Evolutionary conservation across 345 rosid species (phyloP), one percentile per base, ranked within the genome.

Genomic region (Aquilaria malaccensis): DNA sequence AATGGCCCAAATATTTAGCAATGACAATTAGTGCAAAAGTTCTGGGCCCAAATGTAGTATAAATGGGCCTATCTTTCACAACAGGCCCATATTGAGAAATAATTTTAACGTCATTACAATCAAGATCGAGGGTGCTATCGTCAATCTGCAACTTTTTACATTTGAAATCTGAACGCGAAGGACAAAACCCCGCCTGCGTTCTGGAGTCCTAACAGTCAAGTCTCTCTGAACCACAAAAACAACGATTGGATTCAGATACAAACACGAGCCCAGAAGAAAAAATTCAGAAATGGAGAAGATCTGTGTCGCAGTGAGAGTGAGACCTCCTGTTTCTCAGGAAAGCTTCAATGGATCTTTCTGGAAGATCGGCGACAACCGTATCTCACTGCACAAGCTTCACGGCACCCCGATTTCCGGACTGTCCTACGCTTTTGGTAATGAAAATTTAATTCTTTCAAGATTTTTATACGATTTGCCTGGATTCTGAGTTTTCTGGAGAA

Each of bases 261-360:
- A 54, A 14, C 50, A 33, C 46, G 49, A 32, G 33, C 50, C 56
- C 22, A 48, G 33, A 48, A 56, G 31, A 30, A 4, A 29, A 7
- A 32, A 51, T 41, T 10, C 52, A 6, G 37, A 29, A 13, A 88
- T 89, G 97, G 97, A 89, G 77, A 94, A 86, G 86, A 87, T 90
- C 71, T 89, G 96, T 63, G 97, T 94, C 2, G 97, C 96, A 10
- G 95, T 93, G 67, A 76, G 96, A 49, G 79, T 87, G 64, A 77
- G 98, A 13, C 98, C 94, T 0, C 62, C 77, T 13, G 65, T 72
- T 10, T 74, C 87, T 48, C 74, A 71, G 43, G 79, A 69, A n/a
- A 15, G 50, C 72, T 41, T 50, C 45, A 55, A 22, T 30, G 89
- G 80, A 58, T 63, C 64, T 63, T 70, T 51, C 82, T 86, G 89